Base-by-base conservation (phyloP, 169 alveolate genomes). In the Nephromyces sp. region DNA sequence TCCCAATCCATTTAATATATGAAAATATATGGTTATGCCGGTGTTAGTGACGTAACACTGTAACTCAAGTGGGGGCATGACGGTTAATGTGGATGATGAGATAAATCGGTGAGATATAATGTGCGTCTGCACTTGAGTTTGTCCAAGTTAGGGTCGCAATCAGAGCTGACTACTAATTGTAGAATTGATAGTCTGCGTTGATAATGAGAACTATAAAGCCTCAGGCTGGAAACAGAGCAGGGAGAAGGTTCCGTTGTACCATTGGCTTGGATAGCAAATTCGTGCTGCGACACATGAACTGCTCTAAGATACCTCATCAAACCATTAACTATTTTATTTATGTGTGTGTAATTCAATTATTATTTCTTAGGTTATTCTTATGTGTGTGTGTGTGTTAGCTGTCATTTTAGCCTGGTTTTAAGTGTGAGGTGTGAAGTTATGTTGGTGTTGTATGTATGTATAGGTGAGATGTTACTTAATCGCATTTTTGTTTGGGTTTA, bases 141-240 rank as follows among this genome's bases (percentile, higher is more conserved):
- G 57, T 43, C 57, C 57, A 43, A 15, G 57, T 15, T n/a, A 43
- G 57, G 57, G 57, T n/a, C n/a, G 57, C 57, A 43, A 43, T 43
- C 57, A 15, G 25, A 15, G 25, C 57, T 43, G 57, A n/a, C 57
- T 43, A 15, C n/a, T 43, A 15, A 15, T 15, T n/a, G 57, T 15
- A 43, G n/a, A n/a, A 15, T 15, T 15, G 57, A n/a, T 15, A 43
- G 57, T 43, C 57, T 15, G 57, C n/a, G 57, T 15, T 15, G 57
- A 43, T 43, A 43, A 43, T 43, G 57, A 15, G 57, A n/a, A 15
- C 25, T n/a, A n/a, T 43, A 43, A 43, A 15, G 57, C 57, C 57
- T 43, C n/a, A 43, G 57, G 57, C 57, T 43, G 57, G 57, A 43
- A 43, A 43, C 57, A 43, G 57, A 43, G 57, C 57, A 43, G n/a